Base-by-base conservation (phyloP, 768 basidiomycete genomes). In the Lactarius trivialis region DNA sequence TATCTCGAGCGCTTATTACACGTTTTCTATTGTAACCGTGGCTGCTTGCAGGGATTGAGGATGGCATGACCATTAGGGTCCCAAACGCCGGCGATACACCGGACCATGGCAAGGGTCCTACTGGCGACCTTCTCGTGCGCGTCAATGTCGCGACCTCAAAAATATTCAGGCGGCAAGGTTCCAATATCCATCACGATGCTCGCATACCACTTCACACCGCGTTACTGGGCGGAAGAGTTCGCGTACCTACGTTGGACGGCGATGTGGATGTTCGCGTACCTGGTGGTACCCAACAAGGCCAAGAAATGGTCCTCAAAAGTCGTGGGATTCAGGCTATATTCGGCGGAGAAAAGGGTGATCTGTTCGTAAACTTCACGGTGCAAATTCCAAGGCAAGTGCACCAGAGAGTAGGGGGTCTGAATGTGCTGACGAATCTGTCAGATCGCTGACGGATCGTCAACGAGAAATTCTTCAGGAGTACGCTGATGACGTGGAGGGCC, bases 241-340 rank as follows among this genome's bases (percentile, higher is more conserved):
- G 93, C 33, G 90, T 99, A 30, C 93, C 94, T 28, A 99, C 97
- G 49, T 78, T 98, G 21, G 95, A 98, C 64, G 93, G 95, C 28
- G 92, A 97, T 50, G 93, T 98, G 1, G 94, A 98, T 61, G 91
- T 98, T 48, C 88, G 90, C 66, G 83, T 99, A 45, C 92, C 94
- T 59, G 79, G 81, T 24, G 96, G 97, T 50, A 98, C 96, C 2
- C 97, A 98, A 75, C 93, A 89, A 71, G 95, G 95, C 19, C 93
- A 98, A 76, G 94, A 98, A 73, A 95, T 96, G 85, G 91, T 97
- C 24, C 76, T 99, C 70, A 90, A 89, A 76, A 86, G 86, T 43
- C 84, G 91, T 57, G 97, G 97, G 33, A 85, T 98, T 14, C 72
- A 82, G 50, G 78, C 83, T 26, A 78, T 89, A 7, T 80, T 81